Percentiles rank a stretch among this genome's conserved stretches.
Evolutionary conservation across 805 yeast genomes (phyloP).

Genomic region (Suhomyces emberorum): DNA sequence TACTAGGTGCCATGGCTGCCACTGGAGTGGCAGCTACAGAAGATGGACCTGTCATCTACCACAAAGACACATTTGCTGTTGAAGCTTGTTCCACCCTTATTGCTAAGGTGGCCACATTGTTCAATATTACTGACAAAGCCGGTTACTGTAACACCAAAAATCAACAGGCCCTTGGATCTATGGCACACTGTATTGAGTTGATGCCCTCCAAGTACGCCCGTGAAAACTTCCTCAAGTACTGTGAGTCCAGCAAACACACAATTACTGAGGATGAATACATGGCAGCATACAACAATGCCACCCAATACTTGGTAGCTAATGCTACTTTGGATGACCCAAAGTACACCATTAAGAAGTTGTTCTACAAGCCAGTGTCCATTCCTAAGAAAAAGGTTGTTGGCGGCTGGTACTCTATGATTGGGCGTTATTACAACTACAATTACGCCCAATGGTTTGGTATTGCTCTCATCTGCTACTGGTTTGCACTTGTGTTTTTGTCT

Average conservation of each 20-base stretch:
- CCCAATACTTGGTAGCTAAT: conserved; percentile 32
- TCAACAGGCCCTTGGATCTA: conserved; percentile 39
- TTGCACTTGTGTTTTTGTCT: conserved; percentile 28
- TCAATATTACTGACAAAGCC: conserved; percentile 18
- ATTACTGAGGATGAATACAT: conserved; percentile 31
- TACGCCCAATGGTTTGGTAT: conserved; percentile 35
- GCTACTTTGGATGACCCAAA: conserved; percentile 26
- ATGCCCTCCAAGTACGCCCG: conserved; percentile 21
- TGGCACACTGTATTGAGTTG: conserved; percentile 31
- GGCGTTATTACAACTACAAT: conserved; percentile 35
- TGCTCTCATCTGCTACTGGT: conserved; percentile 28
- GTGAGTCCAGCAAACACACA: conserved; percentile 12
- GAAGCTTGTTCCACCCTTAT: conserved; percentile 23
- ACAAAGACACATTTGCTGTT: conserved; percentile 23
- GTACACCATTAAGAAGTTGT: conserved; percentile 27
- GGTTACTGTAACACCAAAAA: conserved; percentile 33
- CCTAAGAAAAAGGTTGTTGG: conserved; percentile 20
- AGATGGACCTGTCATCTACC: conserved; percentile 24
- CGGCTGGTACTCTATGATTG: conserved; percentile 25
- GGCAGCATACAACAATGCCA: conserved; percentile 40
- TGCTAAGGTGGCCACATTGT: conserved; percentile 24
- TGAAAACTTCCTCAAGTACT: conserved; percentile 14
- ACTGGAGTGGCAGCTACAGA: conserved; percentile 11
- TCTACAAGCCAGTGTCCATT: conserved; percentile 36
- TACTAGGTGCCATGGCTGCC: conserved; percentile 7